Evolutionary conservation across 257 asterid genomes (phyloP).

Genomic region (Scutellaria baicalensis): DNA sequence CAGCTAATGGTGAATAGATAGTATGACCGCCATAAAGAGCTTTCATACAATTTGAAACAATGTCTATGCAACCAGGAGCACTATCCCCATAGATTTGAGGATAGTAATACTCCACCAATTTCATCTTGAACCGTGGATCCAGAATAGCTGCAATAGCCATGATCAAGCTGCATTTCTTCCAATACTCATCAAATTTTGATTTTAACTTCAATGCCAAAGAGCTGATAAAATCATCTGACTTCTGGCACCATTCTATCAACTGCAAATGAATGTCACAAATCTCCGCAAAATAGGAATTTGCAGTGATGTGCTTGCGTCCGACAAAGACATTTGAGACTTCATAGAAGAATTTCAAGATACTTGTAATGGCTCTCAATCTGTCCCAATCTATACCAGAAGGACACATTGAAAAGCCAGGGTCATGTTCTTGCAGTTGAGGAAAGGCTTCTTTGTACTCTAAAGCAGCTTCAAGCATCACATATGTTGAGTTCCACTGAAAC

Average conservation of each 20-base stretch:
- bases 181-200: slow-evolving; percentile 79
- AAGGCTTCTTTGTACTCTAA: slow-evolving; percentile 71
- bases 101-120: slow-evolving; percentile 77
- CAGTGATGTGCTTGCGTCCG: slow-evolving; percentile 59
- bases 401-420: slow-evolving; percentile 45
- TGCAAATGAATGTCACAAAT: slow-evolving; percentile 86
- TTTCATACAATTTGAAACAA: slow-evolving; percentile 81
- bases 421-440: slow-evolving; percentile 67
- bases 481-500: slow-evolving; percentile 74
- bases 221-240: slow-evolving; percentile 72
- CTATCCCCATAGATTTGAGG: slow-evolving; percentile 69
- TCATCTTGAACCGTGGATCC: slow-evolving; percentile 91
- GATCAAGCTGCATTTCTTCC: slow-evolving; percentile 97
- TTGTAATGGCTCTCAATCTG: slow-evolving; percentile 53
- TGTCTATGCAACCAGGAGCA: slow-evolving; percentile 57
- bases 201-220: slow-evolving; percentile 78
- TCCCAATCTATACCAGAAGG: slow-evolving; percentile 71
- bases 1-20: slow-evolving; percentile 53
- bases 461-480: slow-evolving; percentile 72
- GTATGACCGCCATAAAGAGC: slow-evolving; percentile 81
- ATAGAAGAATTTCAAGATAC: slow-evolving; percentile 69
- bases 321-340: slow-evolving; percentile 70
- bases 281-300: slow-evolving; percentile 71
- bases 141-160: slow-evolving; percentile 92
- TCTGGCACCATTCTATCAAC: slow-evolving; percentile 90